These are phyloP conservation scores for Solanum chilense DNA, from an alignment of 257 asterid genomes.

Conservation along the genomic window DNA sequence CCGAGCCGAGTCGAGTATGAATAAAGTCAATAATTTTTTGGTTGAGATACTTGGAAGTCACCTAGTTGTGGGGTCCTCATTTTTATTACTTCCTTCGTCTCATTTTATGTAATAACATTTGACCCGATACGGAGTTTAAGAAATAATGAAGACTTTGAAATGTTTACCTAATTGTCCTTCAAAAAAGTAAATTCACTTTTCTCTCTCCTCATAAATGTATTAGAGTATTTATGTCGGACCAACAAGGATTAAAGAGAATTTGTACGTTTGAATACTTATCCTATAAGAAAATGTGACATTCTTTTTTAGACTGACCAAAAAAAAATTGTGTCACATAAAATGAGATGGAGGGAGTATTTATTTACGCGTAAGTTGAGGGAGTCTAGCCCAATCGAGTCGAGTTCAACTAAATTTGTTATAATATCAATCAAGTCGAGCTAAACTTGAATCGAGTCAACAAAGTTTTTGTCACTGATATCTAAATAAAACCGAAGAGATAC, in stretches of 20 bases:
- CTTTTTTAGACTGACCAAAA: no score
- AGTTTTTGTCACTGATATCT: not conserved
- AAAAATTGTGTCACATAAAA: no score
- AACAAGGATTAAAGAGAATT: no score
- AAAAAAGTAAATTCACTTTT: no score
- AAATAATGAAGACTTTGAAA: no score
- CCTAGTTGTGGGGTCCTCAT: not conserved
- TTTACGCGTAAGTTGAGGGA: not conserved
- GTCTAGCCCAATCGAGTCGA: not conserved
- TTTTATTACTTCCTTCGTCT: not conserved
- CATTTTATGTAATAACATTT: no score
- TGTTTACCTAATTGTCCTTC: no score
- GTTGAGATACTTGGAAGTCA: not conserved
- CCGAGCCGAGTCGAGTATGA: not conserved
- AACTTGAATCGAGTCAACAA: not conserved
- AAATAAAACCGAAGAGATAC: fast-evolving
- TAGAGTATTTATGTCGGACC: no score
- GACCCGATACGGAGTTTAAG: fast-evolving
- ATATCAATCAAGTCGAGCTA: not conserved
- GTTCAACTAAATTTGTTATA: not conserved
- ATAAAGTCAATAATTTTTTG: not conserved
- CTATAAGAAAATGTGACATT: no score
- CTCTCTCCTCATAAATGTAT: no score
- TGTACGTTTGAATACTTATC: no score
- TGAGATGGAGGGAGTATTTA: not conserved